These are phyloP conservation scores for Ceratocystis destructans DNA, from an alignment of 2,329 filamentous ascomycete species.

Conservation along the genomic window DNA sequence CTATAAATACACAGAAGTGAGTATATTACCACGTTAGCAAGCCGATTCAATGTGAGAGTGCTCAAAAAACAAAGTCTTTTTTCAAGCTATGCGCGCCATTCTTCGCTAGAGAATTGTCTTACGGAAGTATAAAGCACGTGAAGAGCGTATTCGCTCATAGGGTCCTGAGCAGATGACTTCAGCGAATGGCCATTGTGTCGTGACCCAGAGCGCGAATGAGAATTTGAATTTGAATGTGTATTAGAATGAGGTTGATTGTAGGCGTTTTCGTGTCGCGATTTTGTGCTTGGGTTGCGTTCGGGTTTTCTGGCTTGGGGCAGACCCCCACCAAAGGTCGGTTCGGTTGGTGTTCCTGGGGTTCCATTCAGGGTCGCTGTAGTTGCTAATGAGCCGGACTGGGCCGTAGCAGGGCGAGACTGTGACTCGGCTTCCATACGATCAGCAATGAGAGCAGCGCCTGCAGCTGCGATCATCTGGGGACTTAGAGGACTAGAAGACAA, in stretches of 20 bases:
- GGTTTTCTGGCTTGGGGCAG: conserved; percentile 36
- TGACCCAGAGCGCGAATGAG: conserved; percentile 46
- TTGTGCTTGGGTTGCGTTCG: conserved; percentile 48
- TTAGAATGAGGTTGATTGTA: conserved; percentile 39
- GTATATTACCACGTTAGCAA: conserved; percentile 19
- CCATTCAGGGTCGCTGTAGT: conserved; percentile 24
- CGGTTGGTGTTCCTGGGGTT: conserved; percentile 32
- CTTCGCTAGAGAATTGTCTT: conserved; percentile 25
- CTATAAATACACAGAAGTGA: conserved; percentile 26
- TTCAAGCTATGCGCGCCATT: neutral
- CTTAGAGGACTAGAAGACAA: conserved; percentile 73
- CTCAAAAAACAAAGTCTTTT: neutral
- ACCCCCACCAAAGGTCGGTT: conserved; percentile 29
- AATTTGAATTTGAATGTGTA: conserved; percentile 28
- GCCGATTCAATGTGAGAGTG: no score
- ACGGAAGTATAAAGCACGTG: conserved; percentile 92
- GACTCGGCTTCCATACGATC: conserved; percentile 38
- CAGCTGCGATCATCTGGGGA: conserved; percentile 67
- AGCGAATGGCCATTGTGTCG: conserved; percentile 41
- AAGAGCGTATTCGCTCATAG: conserved; percentile 92
- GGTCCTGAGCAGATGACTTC: conserved; percentile 59
- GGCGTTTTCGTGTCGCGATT: conserved; percentile 54
- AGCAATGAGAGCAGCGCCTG: conserved; percentile 40
- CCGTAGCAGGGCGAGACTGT: conserved; percentile 31
- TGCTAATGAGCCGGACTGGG: conserved; percentile 30